phyloP scores from a whole-genome alignment of 495 filamentous ascomycete species.

The Margaritispora aquatica region DNA sequence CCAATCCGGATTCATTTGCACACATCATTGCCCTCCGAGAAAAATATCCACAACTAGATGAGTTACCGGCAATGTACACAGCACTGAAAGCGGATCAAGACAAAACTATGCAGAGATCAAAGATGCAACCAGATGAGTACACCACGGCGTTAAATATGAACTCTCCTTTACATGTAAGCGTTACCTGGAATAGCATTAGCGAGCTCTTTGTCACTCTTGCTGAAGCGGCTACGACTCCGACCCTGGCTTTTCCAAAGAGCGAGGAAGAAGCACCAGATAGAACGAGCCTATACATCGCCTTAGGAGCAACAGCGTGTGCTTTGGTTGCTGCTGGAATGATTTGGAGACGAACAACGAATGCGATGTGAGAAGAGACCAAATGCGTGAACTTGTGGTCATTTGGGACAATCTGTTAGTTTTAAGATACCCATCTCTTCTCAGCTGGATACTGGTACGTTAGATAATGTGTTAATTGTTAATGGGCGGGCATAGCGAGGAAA shows the following conservation, averaged over 20 bases:
- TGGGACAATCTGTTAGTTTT: not conserved
- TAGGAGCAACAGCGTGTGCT: conserved; percentile 75
- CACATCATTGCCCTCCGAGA: conserved; percentile 79
- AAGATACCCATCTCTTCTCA: conserved; percentile 17
- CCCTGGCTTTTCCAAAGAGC: conserved; percentile 76
- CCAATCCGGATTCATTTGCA: conserved; percentile 87
- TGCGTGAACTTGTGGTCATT: not conserved
- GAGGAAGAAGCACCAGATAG: conserved; percentile 79
- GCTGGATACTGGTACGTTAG: not conserved
- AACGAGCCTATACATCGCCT: conserved; percentile 76
- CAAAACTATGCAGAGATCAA: conserved; percentile 85
- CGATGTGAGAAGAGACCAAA: conserved; percentile 3
- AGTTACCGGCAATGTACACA: conserved; percentile 82
- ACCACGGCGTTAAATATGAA: conserved; percentile 73
- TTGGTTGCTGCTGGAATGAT: conserved; percentile 75
- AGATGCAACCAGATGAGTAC: conserved; percentile 89
- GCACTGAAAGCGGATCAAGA: conserved; percentile 92
- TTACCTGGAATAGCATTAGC: conserved; percentile 82
- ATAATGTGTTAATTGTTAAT: not conserved
- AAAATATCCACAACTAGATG: conserved; percentile 73
- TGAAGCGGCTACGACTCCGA: conserved; percentile 86
- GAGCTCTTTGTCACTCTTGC: conserved; percentile 85
- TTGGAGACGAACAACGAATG: conserved; percentile 40
- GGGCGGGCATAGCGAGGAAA: not conserved
- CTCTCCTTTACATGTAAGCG: conserved; percentile 87